phyloP scores from a whole-genome alignment of 768 basidiomycete species.

The Russula vinacea region DNA sequence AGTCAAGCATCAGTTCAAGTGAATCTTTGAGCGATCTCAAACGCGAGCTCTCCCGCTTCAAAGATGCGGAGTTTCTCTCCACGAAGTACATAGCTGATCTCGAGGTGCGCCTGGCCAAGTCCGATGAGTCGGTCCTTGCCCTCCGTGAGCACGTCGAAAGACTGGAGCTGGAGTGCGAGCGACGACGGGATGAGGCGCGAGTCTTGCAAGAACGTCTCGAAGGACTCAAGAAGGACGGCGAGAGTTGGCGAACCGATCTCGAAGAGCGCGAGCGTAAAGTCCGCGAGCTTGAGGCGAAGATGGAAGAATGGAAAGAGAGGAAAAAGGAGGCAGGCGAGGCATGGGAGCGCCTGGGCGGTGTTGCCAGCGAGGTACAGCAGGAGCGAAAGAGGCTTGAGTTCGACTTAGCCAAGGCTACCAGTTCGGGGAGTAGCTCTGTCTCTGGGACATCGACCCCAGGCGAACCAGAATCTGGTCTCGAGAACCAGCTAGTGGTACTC shows the following conservation, averaged over 20 bases:
- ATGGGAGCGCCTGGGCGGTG: slow-evolving; percentile 58
- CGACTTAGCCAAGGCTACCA: slow-evolving; percentile 30
- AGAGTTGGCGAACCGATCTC: slow-evolving; percentile 80
- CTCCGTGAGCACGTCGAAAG: slow-evolving; percentile 70
- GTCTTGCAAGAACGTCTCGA: slow-evolving; percentile 70
- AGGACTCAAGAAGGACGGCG: slow-evolving; percentile 64
- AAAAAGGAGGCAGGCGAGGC: slow-evolving; percentile 65
- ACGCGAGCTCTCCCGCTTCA: slow-evolving; percentile 75
- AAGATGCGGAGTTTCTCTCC: slow-evolving; percentile 70
- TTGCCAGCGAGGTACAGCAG: slow-evolving; percentile 67
- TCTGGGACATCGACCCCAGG: slow-evolving; percentile 36
- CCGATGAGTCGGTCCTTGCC: slow-evolving; percentile 70
- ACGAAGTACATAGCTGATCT: slow-evolving; percentile 81
- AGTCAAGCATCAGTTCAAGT: slow-evolving; percentile 69
- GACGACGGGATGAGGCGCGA: slow-evolving; percentile 68
- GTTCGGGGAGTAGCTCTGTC: slow-evolving; percentile 34
- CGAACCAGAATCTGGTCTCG: slow-evolving; percentile 42
- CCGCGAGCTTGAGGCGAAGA: slow-evolving; percentile 69
- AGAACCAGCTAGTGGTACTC: slow-evolving; percentile 67
- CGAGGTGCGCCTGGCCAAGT: slow-evolving; percentile 72
- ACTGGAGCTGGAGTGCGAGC: slow-evolving; percentile 73
- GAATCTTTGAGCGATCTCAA: slow-evolving; percentile 80
- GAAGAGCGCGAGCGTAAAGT: slow-evolving; percentile 79
- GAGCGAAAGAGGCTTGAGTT: slow-evolving; percentile 67
- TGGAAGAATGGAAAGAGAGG: slow-evolving; percentile 75